These are phyloP conservation scores for Claviceps maximensis DNA, from an alignment of 2,329 filamentous ascomycete genomes.

Conservation along the genomic window DNA sequence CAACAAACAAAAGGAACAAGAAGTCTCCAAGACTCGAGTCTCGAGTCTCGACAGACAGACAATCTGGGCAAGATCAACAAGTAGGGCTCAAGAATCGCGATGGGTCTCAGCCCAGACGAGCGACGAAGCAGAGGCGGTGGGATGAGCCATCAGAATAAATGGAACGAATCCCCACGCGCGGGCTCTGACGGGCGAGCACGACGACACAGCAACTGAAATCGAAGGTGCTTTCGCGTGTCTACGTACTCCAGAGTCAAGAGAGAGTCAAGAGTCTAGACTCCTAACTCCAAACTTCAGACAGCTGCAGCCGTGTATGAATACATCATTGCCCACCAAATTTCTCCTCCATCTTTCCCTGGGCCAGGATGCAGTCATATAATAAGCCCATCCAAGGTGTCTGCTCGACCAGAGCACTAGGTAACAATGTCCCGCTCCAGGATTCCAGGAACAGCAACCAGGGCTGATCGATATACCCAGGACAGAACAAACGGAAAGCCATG, in stretches of 20 bases:
- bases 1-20: neutral
- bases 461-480: neutral
- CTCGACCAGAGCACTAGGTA: neutral
- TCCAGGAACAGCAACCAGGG: too few relatives aligned
- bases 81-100: too few relatives aligned
- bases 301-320: too few relatives aligned
- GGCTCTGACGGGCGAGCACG: neutral
- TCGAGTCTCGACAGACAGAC: neutral
- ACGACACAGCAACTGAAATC: neutral
- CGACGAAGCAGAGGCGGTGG: neutral
- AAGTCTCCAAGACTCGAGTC: too few relatives aligned
- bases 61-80: neutral
- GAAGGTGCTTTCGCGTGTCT: too few relatives aligned
- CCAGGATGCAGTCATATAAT: neutral
- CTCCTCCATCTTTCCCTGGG: neutral
- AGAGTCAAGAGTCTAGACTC: too few relatives aligned
- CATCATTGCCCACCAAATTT: neutral
- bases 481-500: neutral
- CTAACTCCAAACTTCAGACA: too few relatives aligned
- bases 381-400: neutral
- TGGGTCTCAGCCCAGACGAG: neutral
- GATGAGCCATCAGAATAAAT: neutral
- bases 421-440: neutral
- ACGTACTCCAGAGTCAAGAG: too few relatives aligned
- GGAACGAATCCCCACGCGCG: neutral